Base-by-base conservation (phyloP, 495 filamentous ascomycete genomes). In the Friedmanniomyces endolithicus region DNA sequence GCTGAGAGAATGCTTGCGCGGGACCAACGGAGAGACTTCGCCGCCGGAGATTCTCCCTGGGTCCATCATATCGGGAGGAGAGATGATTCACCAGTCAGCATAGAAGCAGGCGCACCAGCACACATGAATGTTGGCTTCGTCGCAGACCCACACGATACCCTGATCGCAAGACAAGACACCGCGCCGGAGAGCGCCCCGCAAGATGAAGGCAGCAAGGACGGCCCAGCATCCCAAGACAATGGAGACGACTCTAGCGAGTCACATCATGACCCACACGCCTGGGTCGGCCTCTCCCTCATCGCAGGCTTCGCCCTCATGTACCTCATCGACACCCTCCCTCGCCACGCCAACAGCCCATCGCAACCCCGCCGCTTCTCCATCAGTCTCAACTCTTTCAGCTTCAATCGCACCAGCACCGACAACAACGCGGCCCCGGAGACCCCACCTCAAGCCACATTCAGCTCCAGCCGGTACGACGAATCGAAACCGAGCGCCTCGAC, bases 241-340 rank as follows among this genome's bases (percentile, higher is more conserved):
- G 53, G 54, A 16, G 25, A 35, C 24, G 50, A 50, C 25, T 34
- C 17, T 35, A 49, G 43, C 14, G 49, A 52, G 6, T 52, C 66
- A 33, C 64, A 67, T n/a, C 71, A 68, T 53, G 76, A 76, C 4
- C 78, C 80, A 2, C 82, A 85, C 68, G 80, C 78, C 48, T 84
- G 78, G 76, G 85, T 97, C 49, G 94, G 94, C 12, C 71, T 96
- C 49, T 85, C 90, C 0, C 71, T 98, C 14, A 81, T 94, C 55
- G 72, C 85, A 20, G 92, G 92, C 11, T 98, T 98, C 70, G 82
- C 94, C 56, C 74, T 98, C 54, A 98, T 98, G 92, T 96, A 94
- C 67, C 80, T 98, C 11, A 84, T 98, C 67, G 94, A 97, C 67
- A 85, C 85, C 48, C 71, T 95, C 8, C 89, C 92, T 25, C 79